phyloP scores from a whole-genome alignment of 2,329 filamentous ascomycete species.

The Thermothelomyces thermophilus region DNA sequence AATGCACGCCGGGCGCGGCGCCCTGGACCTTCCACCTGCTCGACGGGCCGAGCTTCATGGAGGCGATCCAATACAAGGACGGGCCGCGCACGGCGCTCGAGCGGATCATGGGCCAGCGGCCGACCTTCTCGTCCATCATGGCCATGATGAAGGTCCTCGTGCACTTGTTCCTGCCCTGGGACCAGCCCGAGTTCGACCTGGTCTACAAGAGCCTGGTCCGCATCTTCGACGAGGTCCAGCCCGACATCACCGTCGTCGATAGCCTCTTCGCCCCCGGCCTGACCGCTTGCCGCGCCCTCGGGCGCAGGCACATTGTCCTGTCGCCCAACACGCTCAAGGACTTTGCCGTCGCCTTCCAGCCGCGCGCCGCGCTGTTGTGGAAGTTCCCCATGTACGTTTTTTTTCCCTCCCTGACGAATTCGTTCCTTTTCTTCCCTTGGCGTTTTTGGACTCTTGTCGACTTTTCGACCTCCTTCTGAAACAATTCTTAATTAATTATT shows the following conservation, averaged over 20 bases:
- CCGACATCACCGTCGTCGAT: constrained; percentile 38
- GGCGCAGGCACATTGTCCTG: constrained; percentile 31
- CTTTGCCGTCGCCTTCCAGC: constrained; percentile 35
- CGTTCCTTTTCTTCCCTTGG: too few relatives aligned
- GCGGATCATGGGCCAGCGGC: constrained; percentile 15
- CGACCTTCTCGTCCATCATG: constrained; percentile 30
- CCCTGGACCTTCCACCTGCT: constrained; percentile 27
- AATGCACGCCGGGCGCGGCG: constrained; percentile 20
- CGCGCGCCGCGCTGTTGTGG: constrained; percentile 30
- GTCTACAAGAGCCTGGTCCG: constrained; percentile 34
- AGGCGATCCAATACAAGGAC: neutral
- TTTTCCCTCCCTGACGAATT: too few relatives aligned
- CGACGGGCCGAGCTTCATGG: constrained; percentile 16
- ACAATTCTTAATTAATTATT: too few relatives aligned
- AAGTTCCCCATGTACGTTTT: constrained; percentile 32
- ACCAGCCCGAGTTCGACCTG: constrained; percentile 34
- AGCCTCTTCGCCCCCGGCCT: constrained; percentile 38
- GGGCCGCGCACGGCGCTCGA: neutral
- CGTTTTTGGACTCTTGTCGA: too few relatives aligned
- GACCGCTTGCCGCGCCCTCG: constrained; percentile 35
- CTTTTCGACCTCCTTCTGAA: too few relatives aligned
- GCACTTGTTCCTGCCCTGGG: constrained; percentile 31
- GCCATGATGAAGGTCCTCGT: constrained; percentile 14
- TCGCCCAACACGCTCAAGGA: constrained; percentile 41
- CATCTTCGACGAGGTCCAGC: constrained; percentile 33